phyloP scores from a whole-genome alignment of 2,329 filamentous ascomycete species.

The Pseudocercospora fuligena region DNA sequence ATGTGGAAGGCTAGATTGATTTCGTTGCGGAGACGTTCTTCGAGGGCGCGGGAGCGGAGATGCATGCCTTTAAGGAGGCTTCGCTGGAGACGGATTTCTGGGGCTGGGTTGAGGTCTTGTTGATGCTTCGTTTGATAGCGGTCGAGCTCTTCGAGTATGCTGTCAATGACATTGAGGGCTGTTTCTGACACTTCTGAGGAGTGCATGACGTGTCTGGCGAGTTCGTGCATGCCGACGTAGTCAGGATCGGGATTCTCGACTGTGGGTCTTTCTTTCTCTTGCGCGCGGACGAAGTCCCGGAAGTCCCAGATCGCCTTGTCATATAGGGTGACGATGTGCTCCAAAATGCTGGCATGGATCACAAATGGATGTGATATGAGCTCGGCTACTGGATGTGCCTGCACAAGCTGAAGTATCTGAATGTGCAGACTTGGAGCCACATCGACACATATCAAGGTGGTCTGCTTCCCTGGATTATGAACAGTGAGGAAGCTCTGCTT shows the following conservation, averaged over 20 bases:
- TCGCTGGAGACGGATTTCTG: slow-evolving; percentile 19
- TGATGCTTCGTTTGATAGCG: neutral
- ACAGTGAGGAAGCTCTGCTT: slow-evolving; percentile 20
- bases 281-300: slow-evolving; percentile 25
- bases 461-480: neutral
- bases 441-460: slow-evolving; percentile 22
- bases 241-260: slow-evolving; percentile 10
- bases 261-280: slow-evolving; percentile 20
- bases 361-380: slow-evolving; percentile 19
- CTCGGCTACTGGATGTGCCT: neutral
- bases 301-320: slow-evolving; percentile 27
- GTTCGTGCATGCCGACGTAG: slow-evolving; percentile 29
- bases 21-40: slow-evolving; percentile 34
- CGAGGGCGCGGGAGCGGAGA: slow-evolving; percentile 28
- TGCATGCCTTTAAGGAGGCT: slow-evolving; percentile 29
- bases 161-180: slow-evolving; percentile 25
- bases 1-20: slow-evolving; percentile 36
- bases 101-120: neutral
- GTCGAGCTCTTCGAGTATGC: slow-evolving; percentile 17
- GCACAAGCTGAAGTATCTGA: neutral
- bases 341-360: slow-evolving; percentile 23
- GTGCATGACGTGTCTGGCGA: slow-evolving; percentile 32
- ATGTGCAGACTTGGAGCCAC: neutral
- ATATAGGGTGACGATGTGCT: slow-evolving; percentile 23
- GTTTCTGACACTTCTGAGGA: slow-evolving; percentile 27